Base-by-base conservation (phyloP, 305 asterid species). In the Fraxinus velutina region DNA sequence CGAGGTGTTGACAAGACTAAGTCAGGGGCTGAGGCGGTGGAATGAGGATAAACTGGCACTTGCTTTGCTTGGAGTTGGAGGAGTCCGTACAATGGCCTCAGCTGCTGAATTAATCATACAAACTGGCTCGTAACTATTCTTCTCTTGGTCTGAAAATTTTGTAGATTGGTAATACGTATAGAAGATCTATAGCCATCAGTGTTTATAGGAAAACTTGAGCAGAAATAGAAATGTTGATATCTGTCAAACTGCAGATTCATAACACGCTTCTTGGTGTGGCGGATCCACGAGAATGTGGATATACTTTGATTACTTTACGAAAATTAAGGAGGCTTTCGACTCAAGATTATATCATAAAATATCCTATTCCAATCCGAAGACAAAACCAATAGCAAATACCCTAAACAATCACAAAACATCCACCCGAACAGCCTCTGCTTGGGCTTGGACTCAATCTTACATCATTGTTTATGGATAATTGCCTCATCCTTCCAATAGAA, bases 41-140 rank as follows among this genome's bases (percentile, higher is more conserved):
- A 86, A 91, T 30, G 98, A 93, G 88, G 92, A 88, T 79, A 97
- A 91, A 83, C 97, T 95, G 37, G 97, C 99, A 44, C 83, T 95
- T 66, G 93, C 97, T 68, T 83, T 95, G 88, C 92, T 95, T 2
- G 90, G 90, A 50, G 92, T 80, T 68, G 96, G 98, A 8, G 98
- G 98, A 60, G 64, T 88, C 81, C 88, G 90, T 19, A 85, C 94
- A 29, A 92, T 95, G 96, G 97, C 93, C 72, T 85, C 93, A 39
- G 99, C 99, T 72, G 97, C 97, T 83, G 93, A 94, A 83, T 74
- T 92, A 81, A 86, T 93, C 78, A 8, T 92, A 62, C 90, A 92
- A 78, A 77, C 85, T 80, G 83, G 85, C 75, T 79, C 39, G 13
- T 90, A 83, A 81, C 79, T 75, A 47, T 80, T 7, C 70, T 75